phyloP scores from a whole-genome alignment of 805 yeast species.

The Saccharomycopsis selenospora region DNA sequence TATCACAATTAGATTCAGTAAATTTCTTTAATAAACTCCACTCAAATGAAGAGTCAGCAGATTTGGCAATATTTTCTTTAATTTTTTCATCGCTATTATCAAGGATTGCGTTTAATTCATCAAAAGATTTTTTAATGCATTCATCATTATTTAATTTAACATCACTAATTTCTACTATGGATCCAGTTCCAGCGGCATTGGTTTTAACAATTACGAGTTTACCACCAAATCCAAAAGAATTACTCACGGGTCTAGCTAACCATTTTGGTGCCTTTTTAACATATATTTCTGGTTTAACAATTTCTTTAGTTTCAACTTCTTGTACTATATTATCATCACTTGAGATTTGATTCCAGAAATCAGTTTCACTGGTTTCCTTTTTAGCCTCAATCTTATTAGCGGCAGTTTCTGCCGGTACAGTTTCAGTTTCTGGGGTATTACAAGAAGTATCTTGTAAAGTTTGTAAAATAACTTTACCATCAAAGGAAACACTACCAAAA shows the following conservation, averaged over 20 bases:
- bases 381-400: background rate
- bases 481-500: conserved; percentile 83
- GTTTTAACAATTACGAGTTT: conserved; percentile 54
- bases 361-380: conserved; percentile 43
- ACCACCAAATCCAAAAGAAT: conserved; percentile 87
- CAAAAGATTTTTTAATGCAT: conserved; percentile 49
- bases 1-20: conserved; percentile 37
- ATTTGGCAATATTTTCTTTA: conserved; percentile 42
- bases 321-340: conserved; percentile 34
- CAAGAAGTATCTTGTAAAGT: conserved; percentile 78
- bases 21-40: conserved; percentile 58
- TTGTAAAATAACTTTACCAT: conserved; percentile 74
- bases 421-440: conserved; percentile 26
- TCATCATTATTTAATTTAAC: conserved; percentile 25
- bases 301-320: conserved; percentile 26
- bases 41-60: conserved; percentile 44
- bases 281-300: conserved; percentile 58
- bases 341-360: conserved; percentile 79
- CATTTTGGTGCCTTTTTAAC: conserved; percentile 82
- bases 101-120: conserved; percentile 26
- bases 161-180: conserved; percentile 24
- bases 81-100: conserved; percentile 50
- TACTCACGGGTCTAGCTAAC: conserved; percentile 69
- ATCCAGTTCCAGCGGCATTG: conserved; percentile 30
- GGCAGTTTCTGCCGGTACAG: conserved; percentile 21